These are phyloP conservation scores for Luvunga scandens DNA, from an alignment of 345 rosid species.

Conservation along the genomic window DNA sequence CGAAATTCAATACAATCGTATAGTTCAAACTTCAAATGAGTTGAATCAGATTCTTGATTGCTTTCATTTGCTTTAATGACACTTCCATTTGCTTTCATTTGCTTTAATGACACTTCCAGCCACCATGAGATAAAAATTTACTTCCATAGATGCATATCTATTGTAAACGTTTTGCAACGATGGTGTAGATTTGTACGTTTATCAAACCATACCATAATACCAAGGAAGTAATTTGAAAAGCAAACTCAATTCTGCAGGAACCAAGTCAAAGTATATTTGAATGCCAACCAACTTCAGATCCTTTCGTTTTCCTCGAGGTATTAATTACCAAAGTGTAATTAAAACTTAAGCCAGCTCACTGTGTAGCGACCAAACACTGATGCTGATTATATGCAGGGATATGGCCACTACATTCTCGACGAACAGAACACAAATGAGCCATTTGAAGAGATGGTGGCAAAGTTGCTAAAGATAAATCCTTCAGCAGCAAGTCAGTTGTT, in stretches of 20 bases:
- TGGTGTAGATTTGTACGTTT: not conserved
- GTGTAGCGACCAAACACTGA: not conserved
- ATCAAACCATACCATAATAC: not conserved
- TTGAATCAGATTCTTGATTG: not conserved
- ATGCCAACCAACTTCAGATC: slow-evolving; percentile 36
- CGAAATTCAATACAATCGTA: not conserved
- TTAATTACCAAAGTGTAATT: not conserved
- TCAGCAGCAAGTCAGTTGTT: slow-evolving; percentile 44
- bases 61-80: not conserved
- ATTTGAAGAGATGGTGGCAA: slow-evolving; percentile 50
- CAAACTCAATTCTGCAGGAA: slow-evolving; percentile 39
- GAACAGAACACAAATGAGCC: slow-evolving; percentile 41
- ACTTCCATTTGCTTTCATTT: not conserved
- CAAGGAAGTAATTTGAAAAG: slow-evolving; percentile 6
- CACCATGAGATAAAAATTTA: not conserved
- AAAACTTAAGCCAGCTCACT: not conserved
- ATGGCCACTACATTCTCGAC: slow-evolving; percentile 43
- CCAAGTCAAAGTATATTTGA: slow-evolving; percentile 50
- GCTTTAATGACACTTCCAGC: not conserved
- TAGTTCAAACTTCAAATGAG: not conserved
- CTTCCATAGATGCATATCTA: not conserved
- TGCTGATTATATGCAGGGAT: slow-evolving; percentile 40
- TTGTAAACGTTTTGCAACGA: not conserved
- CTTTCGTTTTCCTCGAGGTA: slow-evolving; percentile 51
- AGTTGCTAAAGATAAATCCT: slow-evolving; percentile 41